These are phyloP conservation scores for Magnolia changhungtana DNA, from an alignment of 164 flowering plant genomes.

Conservation along the genomic window DNA sequence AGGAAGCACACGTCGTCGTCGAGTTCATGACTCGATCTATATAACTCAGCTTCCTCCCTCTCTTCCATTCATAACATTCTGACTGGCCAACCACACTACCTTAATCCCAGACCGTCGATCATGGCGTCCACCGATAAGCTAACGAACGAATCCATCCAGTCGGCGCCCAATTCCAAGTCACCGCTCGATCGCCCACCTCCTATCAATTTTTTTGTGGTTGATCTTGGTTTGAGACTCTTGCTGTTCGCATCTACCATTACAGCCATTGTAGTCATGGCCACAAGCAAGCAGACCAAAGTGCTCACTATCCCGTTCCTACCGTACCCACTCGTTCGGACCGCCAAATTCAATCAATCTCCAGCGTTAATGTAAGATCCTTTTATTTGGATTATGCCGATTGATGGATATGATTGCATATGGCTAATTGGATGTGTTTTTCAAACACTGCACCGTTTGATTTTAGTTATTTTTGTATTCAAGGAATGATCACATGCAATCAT, in stretches of 20 bases:
- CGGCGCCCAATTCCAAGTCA: neutral
- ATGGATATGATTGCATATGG: neutral
- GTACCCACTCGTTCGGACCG: neutral
- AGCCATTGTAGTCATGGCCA: constrained; percentile 16
- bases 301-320: neutral
- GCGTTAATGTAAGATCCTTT: constrained; percentile 18
- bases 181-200: neutral
- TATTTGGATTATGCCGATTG: neutral
- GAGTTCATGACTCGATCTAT: neutral
- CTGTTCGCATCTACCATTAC: constrained; percentile 16
- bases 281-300: constrained; percentile 15
- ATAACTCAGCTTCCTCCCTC: neutral
- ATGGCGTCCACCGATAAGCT: neutral
- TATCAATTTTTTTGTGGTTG: neutral
- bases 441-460: too few species aligned
- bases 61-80: neutral
- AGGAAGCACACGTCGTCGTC: neutral
- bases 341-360: constrained; percentile 21
- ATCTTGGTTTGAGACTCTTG: constrained; percentile 12
- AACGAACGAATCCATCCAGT: neutral
- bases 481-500: too few species aligned
- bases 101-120: neutral
- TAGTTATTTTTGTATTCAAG: too few species aligned
- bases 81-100: neutral
- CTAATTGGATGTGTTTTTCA: neutral